A percentile compares a stretch with the other conserved stretches of the same genome.
Evolutionary conservation across 345 rosid genomes (phyloP).

Genomic region (Punica granatum): DNA sequence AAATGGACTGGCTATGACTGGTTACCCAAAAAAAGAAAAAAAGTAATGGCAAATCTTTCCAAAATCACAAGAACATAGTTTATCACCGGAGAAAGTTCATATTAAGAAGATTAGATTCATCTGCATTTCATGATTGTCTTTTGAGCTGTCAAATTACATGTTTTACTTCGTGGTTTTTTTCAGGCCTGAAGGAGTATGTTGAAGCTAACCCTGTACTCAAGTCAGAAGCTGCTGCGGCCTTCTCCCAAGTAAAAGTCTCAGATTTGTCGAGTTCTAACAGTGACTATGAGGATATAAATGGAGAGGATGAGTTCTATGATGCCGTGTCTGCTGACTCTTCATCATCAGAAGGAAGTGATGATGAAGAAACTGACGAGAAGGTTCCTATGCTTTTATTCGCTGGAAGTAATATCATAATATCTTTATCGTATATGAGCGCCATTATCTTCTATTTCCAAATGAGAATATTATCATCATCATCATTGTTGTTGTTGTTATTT

Average conservation of each 20-base stretch:
- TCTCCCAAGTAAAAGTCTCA: constrained; percentile 46
- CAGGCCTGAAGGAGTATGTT: constrained; percentile 90
- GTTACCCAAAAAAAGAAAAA: neutral
- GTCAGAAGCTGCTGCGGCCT: constrained; percentile 40
- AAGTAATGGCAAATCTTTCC: too few relatives aligned
- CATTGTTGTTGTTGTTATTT: too few relatives aligned
- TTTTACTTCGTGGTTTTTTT: constrained; percentile 19
- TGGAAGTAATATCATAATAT: neutral
- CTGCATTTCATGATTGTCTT: neutral
- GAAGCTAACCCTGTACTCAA: constrained; percentile 84
- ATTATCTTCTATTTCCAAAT: neutral
- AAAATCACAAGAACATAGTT: neutral
- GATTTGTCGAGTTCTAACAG: constrained; percentile 31
- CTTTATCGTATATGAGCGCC: neutral
- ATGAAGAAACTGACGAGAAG: constrained; percentile 33
- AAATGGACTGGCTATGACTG: neutral
- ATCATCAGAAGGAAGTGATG: constrained; percentile 71
- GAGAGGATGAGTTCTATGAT: constrained; percentile 86
- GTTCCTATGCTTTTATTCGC: constrained; percentile 23
- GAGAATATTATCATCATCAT: too few relatives aligned
- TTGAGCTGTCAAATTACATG: constrained; percentile 8
- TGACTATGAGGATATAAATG: constrained; percentile 54
- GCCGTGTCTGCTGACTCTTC: constrained; percentile 64
- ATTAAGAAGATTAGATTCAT: neutral
- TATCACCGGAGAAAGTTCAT: neutral